phyloP scores from a whole-genome alignment of 441 rosid species.

The Kokia cookei region DNA sequence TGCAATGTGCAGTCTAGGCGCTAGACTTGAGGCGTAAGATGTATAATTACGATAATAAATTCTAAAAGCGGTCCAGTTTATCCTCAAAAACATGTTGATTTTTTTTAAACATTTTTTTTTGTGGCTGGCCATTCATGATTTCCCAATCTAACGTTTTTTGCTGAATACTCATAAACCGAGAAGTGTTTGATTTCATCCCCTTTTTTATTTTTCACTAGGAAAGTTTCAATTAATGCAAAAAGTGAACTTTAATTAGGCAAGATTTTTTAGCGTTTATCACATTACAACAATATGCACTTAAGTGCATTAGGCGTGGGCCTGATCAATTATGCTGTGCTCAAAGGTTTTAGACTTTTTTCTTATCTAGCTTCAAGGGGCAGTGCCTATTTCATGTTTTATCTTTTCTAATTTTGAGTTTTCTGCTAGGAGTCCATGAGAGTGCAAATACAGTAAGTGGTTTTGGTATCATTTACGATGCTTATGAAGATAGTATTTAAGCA shows the following conservation, averaged over 20 bases:
- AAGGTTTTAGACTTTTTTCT: background rate
- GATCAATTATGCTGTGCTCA: background rate
- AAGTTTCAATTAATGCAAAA: background rate
- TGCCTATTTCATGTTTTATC: background rate
- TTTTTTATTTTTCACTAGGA: background rate
- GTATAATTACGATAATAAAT: background rate
- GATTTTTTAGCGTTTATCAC: background rate
- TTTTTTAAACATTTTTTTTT: background rate
- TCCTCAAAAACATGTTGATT: background rate
- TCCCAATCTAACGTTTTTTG: background rate
- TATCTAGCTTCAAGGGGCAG: background rate
- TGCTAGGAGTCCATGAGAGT: background rate
- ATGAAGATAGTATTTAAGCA: background rate
- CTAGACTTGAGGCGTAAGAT: background rate
- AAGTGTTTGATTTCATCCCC: background rate
- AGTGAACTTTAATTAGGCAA: background rate
- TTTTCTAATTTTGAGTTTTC: background rate
- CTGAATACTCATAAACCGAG: background rate
- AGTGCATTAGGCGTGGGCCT: background rate
- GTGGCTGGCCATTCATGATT: background rate
- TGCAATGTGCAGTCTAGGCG: background rate
- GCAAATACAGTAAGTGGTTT: background rate
- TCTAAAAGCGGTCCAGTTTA: background rate
- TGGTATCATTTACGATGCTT: background rate
- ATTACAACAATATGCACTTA: background rate